Evolutionary conservation across 2,329 filamentous ascomycete species (phyloP), one percentile per base, ranked within the genome.

Genomic region (Cryphonectria naterciae): DNA sequence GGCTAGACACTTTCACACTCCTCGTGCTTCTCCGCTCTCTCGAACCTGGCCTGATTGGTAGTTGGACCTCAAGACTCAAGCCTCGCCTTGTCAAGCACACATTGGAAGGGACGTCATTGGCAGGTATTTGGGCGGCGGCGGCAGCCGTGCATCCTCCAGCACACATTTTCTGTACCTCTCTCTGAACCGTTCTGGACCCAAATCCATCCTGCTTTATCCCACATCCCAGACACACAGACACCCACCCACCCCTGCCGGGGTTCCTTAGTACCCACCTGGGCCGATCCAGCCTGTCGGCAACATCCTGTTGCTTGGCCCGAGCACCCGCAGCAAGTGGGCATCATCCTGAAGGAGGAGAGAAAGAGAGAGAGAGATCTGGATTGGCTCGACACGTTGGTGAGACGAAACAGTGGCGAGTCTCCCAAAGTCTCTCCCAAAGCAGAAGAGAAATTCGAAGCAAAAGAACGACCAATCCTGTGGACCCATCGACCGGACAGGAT

Each of bases 211-310:
- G 46, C n/a, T 8, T 39, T 22, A 39, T 15, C 37, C 19, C n/a
- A 41, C n/a, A 22, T 62, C 58, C 32, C 35, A 62, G 25, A 62
- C 32, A 35, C 58, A 22, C 17, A 13, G 7, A 39, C 22, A 8
- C 32, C 6, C 58, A 19, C 60, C 37, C 32, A 39, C 61, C 37
- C 37, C 41, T 39, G 41, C 41, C 22, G 25, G 25, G 28, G 41
- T 13, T 25, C 35, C 56, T 13, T 17, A 32, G 37, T 46, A 52
- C 8, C 56, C 58, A 49, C 41, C 19, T 17, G 25, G 56, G 15
- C 62, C 67, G 65, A 66, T 60, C 68, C 68, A 70, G 60, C 60
- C 62, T 70, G 71, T 68, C 71, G 71, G 71, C 71, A 70, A 52
- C 65, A 37, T 68, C n/a, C 37, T 68, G 46, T 7, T 49, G 46